These are phyloP conservation scores for Bromus sterilis DNA, from an alignment of 176 grass and related monocot genomes.

Conservation along the genomic window DNA sequence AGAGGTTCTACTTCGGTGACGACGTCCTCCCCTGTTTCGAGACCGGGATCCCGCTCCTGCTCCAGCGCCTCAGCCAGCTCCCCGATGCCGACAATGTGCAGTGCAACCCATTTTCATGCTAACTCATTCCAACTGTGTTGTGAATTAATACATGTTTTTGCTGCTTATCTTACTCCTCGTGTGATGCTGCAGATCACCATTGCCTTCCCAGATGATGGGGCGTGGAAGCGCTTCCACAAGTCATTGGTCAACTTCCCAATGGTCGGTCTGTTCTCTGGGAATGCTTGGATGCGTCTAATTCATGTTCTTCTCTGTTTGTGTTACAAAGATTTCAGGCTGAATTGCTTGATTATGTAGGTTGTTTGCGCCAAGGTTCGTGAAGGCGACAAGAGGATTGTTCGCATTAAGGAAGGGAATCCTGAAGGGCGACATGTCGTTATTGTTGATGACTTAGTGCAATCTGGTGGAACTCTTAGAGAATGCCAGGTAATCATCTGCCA, in stretches of 20 bases:
- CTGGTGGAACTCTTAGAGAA: slow-evolving; percentile 81
- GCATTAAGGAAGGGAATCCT: slow-evolving; percentile 74
- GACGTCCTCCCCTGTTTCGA: slow-evolving; percentile 81
- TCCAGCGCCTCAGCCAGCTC: slow-evolving; percentile 67
- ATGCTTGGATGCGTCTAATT: background rate
- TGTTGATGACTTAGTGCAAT: slow-evolving; percentile 95
- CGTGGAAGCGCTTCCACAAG: slow-evolving; percentile 98
- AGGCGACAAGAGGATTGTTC: slow-evolving; percentile 74
- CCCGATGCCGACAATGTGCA: slow-evolving; percentile 60
- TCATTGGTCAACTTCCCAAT: slow-evolving; percentile 66
- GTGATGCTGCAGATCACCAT: slow-evolving; percentile 64
- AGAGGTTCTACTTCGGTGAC: slow-evolving; percentile 71
- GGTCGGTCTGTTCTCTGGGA: slow-evolving; percentile 19
- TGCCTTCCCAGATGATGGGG: slow-evolving; percentile 95
- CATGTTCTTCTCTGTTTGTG: background rate
- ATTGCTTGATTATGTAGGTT: slow-evolving; percentile 39
- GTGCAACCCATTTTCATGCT: background rate
- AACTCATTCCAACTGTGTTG: background rate
- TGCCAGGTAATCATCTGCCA: slow-evolving; percentile 49
- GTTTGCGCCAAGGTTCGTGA: slow-evolving; percentile 84
- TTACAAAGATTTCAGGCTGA: background rate
- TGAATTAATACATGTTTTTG: background rate
- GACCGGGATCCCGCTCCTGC: slow-evolving; percentile 70
- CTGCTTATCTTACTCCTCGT: background rate
- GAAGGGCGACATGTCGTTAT: slow-evolving; percentile 82